Evolutionary conservation across 1,139 yeast species (phyloP).

Genomic region (Hansenula sp.): DNA sequence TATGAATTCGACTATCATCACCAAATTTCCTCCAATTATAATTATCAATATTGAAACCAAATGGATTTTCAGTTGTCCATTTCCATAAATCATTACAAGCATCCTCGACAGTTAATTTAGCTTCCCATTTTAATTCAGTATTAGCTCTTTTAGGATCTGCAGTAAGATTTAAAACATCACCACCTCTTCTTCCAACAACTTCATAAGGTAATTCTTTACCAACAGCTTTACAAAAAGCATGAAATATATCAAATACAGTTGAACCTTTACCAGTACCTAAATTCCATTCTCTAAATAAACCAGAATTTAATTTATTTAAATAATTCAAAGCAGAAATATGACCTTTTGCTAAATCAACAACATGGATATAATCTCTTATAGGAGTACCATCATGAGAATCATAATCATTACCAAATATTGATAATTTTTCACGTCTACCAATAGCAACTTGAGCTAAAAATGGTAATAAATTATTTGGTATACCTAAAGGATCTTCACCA

Average conservation of each 20-base stretch:
- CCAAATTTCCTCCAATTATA: constrained; percentile 6
- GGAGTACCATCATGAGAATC: constrained; percentile 76
- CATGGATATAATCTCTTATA: constrained; percentile 78
- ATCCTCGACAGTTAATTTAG: constrained; percentile 49
- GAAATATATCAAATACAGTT: constrained; percentile 69
- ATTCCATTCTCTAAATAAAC: constrained; percentile 75
- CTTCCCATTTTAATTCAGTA: constrained; percentile 61
- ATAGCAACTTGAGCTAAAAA: constrained; percentile 75
- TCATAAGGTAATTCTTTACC: constrained; percentile 65
- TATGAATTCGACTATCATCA: constrained; percentile 39
- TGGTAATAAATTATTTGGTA: constrained; percentile 74
- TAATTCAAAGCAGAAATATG: constrained; percentile 69
- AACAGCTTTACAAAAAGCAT: constrained; percentile 65
- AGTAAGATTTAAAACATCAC: constrained; percentile 73
- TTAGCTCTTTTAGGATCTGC: constrained; percentile 70
- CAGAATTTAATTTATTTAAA: constrained; percentile 38
- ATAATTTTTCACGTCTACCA: constrained; percentile 63
- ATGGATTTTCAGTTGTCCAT: constrained; percentile 71
- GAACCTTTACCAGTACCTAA: constrained; percentile 79
- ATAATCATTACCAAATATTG: constrained; percentile 66
- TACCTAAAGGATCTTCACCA: constrained; percentile 79
- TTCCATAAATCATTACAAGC: constrained; percentile 77
- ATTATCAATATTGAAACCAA: constrained; percentile 42
- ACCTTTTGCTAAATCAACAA: constrained; percentile 77
- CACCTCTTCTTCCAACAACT: constrained; percentile 64